Base-by-base conservation (phyloP, 176 grass and related monocot genomes). In the Eremochloa ophiuroides region DNA sequence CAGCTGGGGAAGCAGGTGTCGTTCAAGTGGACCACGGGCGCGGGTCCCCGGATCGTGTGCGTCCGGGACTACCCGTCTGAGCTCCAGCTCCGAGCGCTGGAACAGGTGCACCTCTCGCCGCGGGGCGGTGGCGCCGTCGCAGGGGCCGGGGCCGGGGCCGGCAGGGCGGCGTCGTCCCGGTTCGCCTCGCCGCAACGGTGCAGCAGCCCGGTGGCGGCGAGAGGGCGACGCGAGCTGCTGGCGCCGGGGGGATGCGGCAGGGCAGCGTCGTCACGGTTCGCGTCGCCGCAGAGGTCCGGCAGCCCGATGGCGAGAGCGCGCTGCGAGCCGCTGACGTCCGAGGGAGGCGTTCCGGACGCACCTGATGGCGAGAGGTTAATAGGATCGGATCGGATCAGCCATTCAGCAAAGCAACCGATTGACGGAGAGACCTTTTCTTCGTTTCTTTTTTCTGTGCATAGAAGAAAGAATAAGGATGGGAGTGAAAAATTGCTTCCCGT, bases 1-100 rank as follows among this genome's bases (percentile, higher is more conserved):
- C 83, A 93, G 80, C 71, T 97, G 23, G 92, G 95, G 46, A 93
- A 91, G 85, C 89, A 94, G 64, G 76, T 89, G 62, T 94, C 95
- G 4, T 90, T 89, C 83, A 97, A 92, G 82, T 94, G 92, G 95
- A 92, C 89, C n/a, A 97, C 95, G 22, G 92, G 95, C 40, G 95
- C 89, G 6, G 95, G 95, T 2, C 95, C 95, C n/a, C 85, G 95
- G 43, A 97, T 97, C 66, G 86, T 91, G 47, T 97, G 92, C 70
- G 95, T 97, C 46, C 88, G 92, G 83, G 95, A 97, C 83, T 93
- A 94, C 76, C 95, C 92, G 44, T 80, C 90, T 23, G 92, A 97
- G 85, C 92, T 97, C 10, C 95, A 94, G 85, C 71, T 87, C 77
- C 85, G 82, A 53, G 92, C 88, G 42, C 80, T 97, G 71, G 92